Conservation (phyloP, 2,329 filamentous ascomycete species). For the Fusarium palustre region DNA sequence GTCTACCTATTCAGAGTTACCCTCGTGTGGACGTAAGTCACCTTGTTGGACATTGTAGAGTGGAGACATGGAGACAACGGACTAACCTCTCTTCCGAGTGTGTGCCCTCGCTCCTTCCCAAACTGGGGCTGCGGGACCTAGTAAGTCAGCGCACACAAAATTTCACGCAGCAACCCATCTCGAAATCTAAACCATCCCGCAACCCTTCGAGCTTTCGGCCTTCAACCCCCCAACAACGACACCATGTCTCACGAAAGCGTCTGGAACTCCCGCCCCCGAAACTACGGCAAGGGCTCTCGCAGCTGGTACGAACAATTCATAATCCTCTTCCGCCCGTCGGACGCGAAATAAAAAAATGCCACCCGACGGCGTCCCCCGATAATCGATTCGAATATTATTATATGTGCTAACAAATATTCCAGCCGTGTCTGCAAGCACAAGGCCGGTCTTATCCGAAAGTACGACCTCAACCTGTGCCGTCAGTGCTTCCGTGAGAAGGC, state of each 20-base stretch:
- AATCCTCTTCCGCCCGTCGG: slow-evolving; percentile 7
- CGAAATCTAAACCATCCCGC: slow-evolving; percentile 51
- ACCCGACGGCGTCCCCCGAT: slow-evolving; percentile 3
- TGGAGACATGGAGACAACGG: not conserved
- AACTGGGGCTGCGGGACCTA: slow-evolving; percentile 55
- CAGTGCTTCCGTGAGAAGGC: slow-evolving; percentile 83
- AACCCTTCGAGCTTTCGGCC: slow-evolving; percentile 48
- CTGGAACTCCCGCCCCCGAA: slow-evolving; percentile 98
- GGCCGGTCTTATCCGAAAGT: slow-evolving; percentile 99
- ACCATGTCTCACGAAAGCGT: slow-evolving; percentile 87
- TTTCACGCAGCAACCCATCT: slow-evolving; percentile 50
- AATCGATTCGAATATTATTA: slow-evolving; percentile 15
- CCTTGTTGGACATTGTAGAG: slow-evolving; percentile 21
- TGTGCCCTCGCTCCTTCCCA: slow-evolving; percentile 23
- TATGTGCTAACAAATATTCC: slow-evolving; percentile 48
- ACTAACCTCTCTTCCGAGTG: not conserved
- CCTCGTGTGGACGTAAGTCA: slow-evolving; percentile 15
- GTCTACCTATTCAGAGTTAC: not conserved
- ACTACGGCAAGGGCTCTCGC: slow-evolving; percentile 96
- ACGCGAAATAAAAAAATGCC: slow-evolving; percentile 12
- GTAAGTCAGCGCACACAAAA: slow-evolving; percentile 53
- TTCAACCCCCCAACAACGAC: slow-evolving; percentile 53
- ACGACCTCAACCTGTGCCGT: slow-evolving; percentile 91
- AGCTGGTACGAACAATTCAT: slow-evolving; percentile 76
- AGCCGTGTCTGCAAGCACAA: slow-evolving; percentile 86